Conservation (phyloP, 176 grass and related monocot genomes). For the Tillandsia fasciculata region DNA sequence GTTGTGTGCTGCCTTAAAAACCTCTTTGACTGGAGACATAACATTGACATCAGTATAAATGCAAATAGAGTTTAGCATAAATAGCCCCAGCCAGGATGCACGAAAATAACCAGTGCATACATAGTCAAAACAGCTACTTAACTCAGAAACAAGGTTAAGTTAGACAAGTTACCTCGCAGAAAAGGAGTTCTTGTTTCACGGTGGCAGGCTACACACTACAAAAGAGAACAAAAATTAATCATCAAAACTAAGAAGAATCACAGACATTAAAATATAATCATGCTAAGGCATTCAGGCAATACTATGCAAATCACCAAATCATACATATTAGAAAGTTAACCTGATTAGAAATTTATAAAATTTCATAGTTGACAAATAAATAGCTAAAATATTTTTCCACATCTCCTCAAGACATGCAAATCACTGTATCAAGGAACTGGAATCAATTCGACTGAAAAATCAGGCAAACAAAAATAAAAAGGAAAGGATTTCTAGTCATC, state of each 20-base stretch:
- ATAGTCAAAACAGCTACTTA: background rate
- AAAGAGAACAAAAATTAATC: background rate
- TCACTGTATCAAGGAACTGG: background rate
- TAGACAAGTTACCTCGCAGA: background rate
- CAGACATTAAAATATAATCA: background rate
- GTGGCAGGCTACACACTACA: background rate
- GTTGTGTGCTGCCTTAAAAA: too few relatives aligned
- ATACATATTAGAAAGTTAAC: background rate
- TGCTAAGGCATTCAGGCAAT: background rate
- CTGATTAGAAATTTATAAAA: background rate
- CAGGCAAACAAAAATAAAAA: background rate
- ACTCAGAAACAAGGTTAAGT: background rate
- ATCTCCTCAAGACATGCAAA: background rate
- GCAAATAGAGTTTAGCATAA: too few relatives aligned
- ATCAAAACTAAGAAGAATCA: background rate
- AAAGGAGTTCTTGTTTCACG: background rate
- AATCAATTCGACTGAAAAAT: background rate
- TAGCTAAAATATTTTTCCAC: background rate
- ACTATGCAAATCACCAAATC: background rate
- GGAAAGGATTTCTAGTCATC: too few relatives aligned
- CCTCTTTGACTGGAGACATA: too few relatives aligned
- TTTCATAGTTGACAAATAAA: background rate
- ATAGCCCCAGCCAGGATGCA: too few relatives aligned
- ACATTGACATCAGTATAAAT: too few relatives aligned
- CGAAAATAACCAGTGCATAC: too few relatives aligned